These are phyloP conservation scores for Chaetomium tenue DNA, from an alignment of 495 filamentous ascomycete genomes.

Conservation along the genomic window DNA sequence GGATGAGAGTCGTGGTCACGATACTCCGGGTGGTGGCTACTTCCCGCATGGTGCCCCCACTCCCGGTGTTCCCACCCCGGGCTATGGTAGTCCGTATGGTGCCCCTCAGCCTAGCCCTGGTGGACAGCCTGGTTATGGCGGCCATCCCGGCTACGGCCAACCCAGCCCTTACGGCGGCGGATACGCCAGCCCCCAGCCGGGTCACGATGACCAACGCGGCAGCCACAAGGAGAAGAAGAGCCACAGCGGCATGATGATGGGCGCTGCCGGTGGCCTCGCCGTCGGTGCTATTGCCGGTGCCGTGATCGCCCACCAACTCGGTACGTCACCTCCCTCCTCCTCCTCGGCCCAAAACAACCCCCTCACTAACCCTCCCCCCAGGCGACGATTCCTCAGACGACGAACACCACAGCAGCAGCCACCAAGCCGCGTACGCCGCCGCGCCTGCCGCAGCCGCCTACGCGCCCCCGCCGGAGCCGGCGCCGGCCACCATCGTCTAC, in stretches of 20 bases:
- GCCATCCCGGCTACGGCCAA: no score
- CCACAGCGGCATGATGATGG: slow-evolving; percentile 44
- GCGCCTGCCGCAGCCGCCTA: slow-evolving; percentile 4
- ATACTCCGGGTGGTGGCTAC: not conserved
- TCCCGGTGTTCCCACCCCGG: not conserved
- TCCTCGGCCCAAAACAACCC: no score
- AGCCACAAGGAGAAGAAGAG: slow-evolving; percentile 47
- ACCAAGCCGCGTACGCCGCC: slow-evolving; percentile 6
- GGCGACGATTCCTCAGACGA: slow-evolving; percentile 18
- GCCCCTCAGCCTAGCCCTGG: not conserved
- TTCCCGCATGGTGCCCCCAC: not conserved
- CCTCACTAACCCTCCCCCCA: not conserved
- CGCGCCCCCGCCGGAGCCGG: slow-evolving; percentile 6
- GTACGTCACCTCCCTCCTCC: slow-evolving; percentile 37
- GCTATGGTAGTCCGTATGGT: not conserved
- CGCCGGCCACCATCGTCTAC: slow-evolving; percentile 23
- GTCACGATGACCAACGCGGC: slow-evolving; percentile 19
- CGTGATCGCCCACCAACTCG: slow-evolving; percentile 52
- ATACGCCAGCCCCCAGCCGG: no score
- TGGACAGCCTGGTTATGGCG: no score
- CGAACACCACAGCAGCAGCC: slow-evolving; percentile 9
- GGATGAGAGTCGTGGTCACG: slow-evolving; percentile 22
- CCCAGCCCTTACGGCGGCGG: no score
- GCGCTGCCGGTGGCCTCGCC: slow-evolving; percentile 55
- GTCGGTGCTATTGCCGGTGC: slow-evolving; percentile 58